A percentile compares a stretch with the other conserved stretches of the same genome.
phyloP scores from a whole-genome alignment of 768 basidiomycete species.

The Stropharia rugosoannulata region DNA sequence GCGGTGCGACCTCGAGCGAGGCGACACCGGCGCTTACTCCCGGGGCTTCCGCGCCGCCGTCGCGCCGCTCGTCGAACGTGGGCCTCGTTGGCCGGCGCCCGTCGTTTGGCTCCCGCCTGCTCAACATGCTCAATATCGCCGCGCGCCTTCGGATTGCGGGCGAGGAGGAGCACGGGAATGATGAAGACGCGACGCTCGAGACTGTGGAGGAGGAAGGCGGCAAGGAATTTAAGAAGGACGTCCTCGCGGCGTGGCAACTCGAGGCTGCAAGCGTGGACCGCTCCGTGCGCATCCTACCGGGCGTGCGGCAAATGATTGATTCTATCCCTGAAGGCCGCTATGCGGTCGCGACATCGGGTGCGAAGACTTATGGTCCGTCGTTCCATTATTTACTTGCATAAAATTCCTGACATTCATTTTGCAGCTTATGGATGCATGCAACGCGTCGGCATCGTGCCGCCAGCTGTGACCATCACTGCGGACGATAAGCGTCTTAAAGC shows the following conservation, averaged over 20 bases:
- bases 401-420: not conserved
- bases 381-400: not conserved
- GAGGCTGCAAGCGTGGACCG: constrained; percentile 59
- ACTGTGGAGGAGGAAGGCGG: constrained; percentile 2
- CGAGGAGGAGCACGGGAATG: constrained; percentile 30
- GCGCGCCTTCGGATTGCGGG: constrained; percentile 22
- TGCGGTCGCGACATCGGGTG: constrained; percentile 74
- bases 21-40: constrained; percentile 43
- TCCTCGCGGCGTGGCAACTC: constrained; percentile 49
- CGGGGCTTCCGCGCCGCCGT: constrained; percentile 36
- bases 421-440: constrained; percentile 67
- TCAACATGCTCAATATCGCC: constrained; percentile 18
- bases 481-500: constrained; percentile 73
- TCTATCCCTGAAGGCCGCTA: constrained; percentile 66
- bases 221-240: constrained; percentile 28
- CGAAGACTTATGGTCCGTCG: constrained; percentile 61
- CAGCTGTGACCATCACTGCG: constrained; percentile 70
- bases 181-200: constrained; percentile 27
- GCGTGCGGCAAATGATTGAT: constrained; percentile 62
- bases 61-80: constrained; percentile 37
- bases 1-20: constrained; percentile 26
- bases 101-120: constrained; percentile 35
- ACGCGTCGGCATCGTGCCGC: constrained; percentile 67
- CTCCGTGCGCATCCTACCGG: constrained; percentile 69
- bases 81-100: constrained; percentile 41